Percentiles rank a stretch among this genome's conserved stretches.
phyloP scores from a whole-genome alignment of 2,329 filamentous ascomycete genomes.

The Colletotrichum cereale region DNA sequence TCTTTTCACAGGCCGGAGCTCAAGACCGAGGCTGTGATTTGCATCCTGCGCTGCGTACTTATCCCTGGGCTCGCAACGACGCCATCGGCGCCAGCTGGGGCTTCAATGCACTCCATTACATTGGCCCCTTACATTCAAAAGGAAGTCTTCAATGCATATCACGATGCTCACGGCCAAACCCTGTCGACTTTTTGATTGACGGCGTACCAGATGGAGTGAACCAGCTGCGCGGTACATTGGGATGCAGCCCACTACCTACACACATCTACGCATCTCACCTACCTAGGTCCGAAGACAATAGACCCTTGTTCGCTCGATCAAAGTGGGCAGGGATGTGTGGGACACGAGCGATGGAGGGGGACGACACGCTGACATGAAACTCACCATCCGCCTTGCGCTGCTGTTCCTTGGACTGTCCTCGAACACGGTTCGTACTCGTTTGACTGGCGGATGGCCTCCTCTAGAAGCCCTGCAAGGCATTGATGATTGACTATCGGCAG shows the following conservation, averaged over 20 bases:
- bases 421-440: neutral
- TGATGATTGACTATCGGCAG: slow-evolving; percentile 11
- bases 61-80: slow-evolving; percentile 5
- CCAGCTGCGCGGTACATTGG: neutral
- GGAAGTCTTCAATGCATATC: slow-evolving; percentile 13
- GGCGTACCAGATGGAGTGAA: slow-evolving; percentile 18
- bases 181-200: slow-evolving; percentile 11
- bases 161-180: slow-evolving; percentile 18
- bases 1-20: neutral
- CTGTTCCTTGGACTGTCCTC: slow-evolving; percentile 10
- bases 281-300: slow-evolving; percentile 9
- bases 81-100: slow-evolving; percentile 9
- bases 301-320: neutral
- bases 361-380: slow-evolving; percentile 10
- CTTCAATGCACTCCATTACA: slow-evolving; percentile 1
- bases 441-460: slow-evolving; percentile 4
- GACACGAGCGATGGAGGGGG: neutral
- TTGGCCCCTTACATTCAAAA: slow-evolving; percentile 27
- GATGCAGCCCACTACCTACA: slow-evolving; percentile 3
- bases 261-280: slow-evolving; percentile 2
- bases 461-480: neutral
- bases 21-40: slow-evolving; percentile 5
- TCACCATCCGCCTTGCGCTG: slow-evolving; percentile 8
- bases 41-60: slow-evolving; percentile 2
- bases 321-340: slow-evolving; percentile 13